Evolutionary conservation across 352 stramenopile species (phyloP).

Genomic region (Phytophthora boehmeriae): DNA sequence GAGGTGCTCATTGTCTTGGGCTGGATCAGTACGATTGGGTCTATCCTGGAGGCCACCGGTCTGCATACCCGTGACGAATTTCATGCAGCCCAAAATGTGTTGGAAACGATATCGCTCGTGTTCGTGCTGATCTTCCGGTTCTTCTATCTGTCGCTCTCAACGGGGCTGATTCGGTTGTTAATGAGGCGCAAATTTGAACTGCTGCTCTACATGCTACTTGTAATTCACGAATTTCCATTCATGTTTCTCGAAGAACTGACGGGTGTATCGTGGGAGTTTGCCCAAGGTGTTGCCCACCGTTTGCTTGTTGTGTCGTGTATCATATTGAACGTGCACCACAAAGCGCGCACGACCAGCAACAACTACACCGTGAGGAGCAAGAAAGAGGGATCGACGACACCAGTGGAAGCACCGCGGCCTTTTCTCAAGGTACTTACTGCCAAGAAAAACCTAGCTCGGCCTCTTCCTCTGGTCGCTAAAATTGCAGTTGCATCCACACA

Average conservation of each 20-base stretch:
- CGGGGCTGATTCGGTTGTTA: slow-evolving; percentile 9
- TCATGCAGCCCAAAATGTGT: slow-evolving; percentile 17
- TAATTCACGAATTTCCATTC: slow-evolving; percentile 25
- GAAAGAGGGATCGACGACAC: neutral
- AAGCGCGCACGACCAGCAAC: slow-evolving; percentile 4
- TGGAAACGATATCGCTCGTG: slow-evolving; percentile 21
- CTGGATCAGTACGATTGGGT: slow-evolving; percentile 15
- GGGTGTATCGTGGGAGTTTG: slow-evolving; percentile 24
- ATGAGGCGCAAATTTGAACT: slow-evolving; percentile 25
- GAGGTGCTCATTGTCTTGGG: slow-evolving; percentile 27
- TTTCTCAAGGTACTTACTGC: too few relatives aligned
- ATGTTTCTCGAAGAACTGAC: slow-evolving; percentile 12
- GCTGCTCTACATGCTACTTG: slow-evolving; percentile 13
- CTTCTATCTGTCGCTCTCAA: slow-evolving; percentile 29
- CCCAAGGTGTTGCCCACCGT: slow-evolving; percentile 18
- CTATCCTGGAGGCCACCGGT: neutral
- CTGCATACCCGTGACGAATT: neutral
- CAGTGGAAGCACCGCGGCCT: slow-evolving; percentile 1
- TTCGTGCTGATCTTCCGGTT: slow-evolving; percentile 39
- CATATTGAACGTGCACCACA: slow-evolving; percentile 13
- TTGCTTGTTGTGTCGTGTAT: slow-evolving; percentile 23
- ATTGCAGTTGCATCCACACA: neutral
- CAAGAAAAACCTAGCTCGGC: neutral
- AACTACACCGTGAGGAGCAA: slow-evolving; percentile 9
- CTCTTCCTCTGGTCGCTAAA: neutral